Evolutionary conservation across 2,329 filamentous ascomycete genomes (phyloP).

Genomic region (Pseudogymnoascus sp.): DNA sequence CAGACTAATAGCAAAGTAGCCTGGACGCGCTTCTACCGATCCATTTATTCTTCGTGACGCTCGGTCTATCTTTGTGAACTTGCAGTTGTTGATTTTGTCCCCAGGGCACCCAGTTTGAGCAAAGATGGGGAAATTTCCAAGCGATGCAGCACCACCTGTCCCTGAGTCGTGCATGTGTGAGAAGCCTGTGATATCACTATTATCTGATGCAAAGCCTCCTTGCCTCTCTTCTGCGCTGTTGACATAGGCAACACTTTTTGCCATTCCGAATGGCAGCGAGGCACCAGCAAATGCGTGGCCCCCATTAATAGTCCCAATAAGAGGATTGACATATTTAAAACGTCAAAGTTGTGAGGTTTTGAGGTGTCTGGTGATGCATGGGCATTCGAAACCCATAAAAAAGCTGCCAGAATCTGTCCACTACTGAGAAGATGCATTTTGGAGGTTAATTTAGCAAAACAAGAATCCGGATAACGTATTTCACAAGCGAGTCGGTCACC

Average conservation of each 20-base stretch:
- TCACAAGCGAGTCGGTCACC: too few species aligned
- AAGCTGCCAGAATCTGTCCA: background rate
- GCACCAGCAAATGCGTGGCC: constrained; percentile 52
- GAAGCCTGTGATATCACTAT: constrained; percentile 31
- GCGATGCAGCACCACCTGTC: constrained; percentile 46
- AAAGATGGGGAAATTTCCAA: constrained; percentile 70
- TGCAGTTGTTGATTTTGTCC: constrained; percentile 55
- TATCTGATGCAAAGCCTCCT: constrained; percentile 46
- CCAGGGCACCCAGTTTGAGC: constrained; percentile 54
- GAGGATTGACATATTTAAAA: constrained; percentile 40
- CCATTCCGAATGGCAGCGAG: constrained; percentile 42
- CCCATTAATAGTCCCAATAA: constrained; percentile 49
- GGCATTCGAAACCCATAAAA: background rate
- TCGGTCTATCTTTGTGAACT: constrained; percentile 46
- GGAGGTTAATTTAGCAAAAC: background rate
- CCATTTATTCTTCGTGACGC: constrained; percentile 34
- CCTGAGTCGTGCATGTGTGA: constrained; percentile 38
- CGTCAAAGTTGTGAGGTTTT: constrained; percentile 23
- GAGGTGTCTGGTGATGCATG: background rate
- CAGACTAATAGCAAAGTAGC: constrained; percentile 57
- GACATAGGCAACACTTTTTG: constrained; percentile 48
- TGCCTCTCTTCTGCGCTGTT: constrained; percentile 43
- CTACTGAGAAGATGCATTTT: background rate
- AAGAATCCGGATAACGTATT: too few species aligned
- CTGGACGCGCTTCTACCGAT: constrained; percentile 51